phyloP scores from a whole-genome alignment of 768 basidiomycete genomes.

The Tephrocybe sp. region DNA sequence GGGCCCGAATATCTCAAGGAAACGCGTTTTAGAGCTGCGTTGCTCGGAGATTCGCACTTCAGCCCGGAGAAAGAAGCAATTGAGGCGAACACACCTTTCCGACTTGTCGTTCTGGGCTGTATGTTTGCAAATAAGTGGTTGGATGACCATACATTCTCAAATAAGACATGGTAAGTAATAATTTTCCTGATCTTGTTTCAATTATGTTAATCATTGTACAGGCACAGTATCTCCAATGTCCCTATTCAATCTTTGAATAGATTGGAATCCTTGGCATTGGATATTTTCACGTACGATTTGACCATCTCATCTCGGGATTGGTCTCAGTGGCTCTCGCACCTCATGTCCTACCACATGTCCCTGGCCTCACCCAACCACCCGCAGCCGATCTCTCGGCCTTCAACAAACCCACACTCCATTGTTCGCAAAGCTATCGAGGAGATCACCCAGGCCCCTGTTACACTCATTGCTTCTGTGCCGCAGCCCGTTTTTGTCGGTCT shows the following conservation, averaged over 20 bases:
- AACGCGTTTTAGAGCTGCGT: conserved; percentile 57
- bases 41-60: conserved; percentile 49
- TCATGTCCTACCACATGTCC: conserved; percentile 64
- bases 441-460: conserved; percentile 50
- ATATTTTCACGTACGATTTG: conserved; percentile 68
- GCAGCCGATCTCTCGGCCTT: conserved; percentile 79
- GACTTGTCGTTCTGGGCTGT: conserved; percentile 73
- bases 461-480: conserved; percentile 32
- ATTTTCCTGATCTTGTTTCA: not conserved
- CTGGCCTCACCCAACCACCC: conserved; percentile 56
- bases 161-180: conserved; percentile 75
- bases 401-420: conserved; percentile 64
- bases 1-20: conserved; percentile 56
- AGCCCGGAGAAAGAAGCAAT: conserved; percentile 44
- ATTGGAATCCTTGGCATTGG: conserved; percentile 68
- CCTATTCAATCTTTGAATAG: conserved; percentile 68
- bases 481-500: conserved; percentile 73
- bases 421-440: conserved; percentile 70
- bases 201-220: conserved; percentile 26
- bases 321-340: conserved; percentile 68
- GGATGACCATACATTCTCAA: conserved; percentile 86
- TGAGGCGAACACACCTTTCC: conserved; percentile 66
- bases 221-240: conserved; percentile 80
- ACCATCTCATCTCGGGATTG: conserved; percentile 63
- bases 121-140: conserved; percentile 90